Percentiles rank a stretch among this genome's conserved stretches.
phyloP scores from a whole-genome alignment of 2,329 filamentous ascomycete genomes.

The Clarireedia monteithiana region DNA sequence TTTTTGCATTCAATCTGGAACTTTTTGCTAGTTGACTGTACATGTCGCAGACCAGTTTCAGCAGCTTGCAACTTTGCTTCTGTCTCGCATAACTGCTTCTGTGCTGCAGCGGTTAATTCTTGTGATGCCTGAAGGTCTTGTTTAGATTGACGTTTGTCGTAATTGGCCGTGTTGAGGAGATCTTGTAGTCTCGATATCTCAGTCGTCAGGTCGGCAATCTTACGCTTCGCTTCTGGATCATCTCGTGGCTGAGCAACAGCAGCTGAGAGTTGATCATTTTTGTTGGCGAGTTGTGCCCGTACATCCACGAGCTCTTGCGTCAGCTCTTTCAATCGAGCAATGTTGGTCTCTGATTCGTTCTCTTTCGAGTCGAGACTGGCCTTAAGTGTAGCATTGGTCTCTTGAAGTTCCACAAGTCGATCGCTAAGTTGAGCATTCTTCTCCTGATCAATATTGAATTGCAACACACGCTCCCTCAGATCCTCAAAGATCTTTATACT shows the following conservation, averaged over 20 bases:
- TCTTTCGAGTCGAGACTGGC: conserved; percentile 11
- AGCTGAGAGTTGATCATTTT: conserved; percentile 17
- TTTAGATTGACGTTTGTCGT: conserved; percentile 23
- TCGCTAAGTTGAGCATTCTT: conserved; percentile 13
- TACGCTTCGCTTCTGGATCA: conserved; percentile 13
- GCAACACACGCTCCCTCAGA: background rate
- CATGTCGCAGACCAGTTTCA: conserved; percentile 20
- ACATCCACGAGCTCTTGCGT: conserved; percentile 14
- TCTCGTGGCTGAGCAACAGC: conserved; percentile 15
- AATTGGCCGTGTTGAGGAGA: conserved; percentile 27
- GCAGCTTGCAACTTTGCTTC: conserved; percentile 10
- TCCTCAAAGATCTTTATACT: background rate
- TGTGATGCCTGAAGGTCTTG: conserved; percentile 11
- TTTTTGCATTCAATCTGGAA: background rate
- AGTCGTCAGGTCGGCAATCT: conserved; percentile 19
- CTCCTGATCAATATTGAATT: conserved; percentile 10
- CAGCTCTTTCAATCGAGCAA: conserved; percentile 13
- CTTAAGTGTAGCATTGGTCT: conserved; percentile 15
- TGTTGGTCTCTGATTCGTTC: conserved; percentile 10
- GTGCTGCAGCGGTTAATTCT: conserved; percentile 4
- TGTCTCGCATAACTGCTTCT: conserved; percentile 11
- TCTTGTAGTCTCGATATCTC: conserved; percentile 18
- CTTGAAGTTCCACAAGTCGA: conserved; percentile 18
- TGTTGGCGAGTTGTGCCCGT: conserved; percentile 14
- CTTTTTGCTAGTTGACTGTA: conserved; percentile 25